Evolutionary conservation across 78 protist species (phyloP).

Genomic region (Dictyostelium firmibasis): DNA sequence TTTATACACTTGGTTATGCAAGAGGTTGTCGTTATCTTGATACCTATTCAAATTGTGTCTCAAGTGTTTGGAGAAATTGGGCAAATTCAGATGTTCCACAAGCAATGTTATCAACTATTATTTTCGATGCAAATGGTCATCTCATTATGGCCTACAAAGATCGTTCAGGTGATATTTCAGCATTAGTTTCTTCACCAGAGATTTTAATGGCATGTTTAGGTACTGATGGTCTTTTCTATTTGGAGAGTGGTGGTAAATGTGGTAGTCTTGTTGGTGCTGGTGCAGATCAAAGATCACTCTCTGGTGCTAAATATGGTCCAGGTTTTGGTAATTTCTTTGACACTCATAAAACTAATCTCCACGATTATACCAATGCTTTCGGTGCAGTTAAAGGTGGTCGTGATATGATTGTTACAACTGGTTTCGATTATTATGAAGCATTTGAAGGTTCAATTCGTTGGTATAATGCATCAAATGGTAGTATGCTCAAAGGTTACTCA

Average conservation of each 20-base stretch:
- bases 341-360: not conserved
- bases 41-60: not conserved
- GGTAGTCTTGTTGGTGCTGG: slow-evolving; percentile 20
- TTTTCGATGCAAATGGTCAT: slow-evolving; percentile 30
- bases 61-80: slow-evolving; percentile 21
- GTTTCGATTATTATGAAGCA: slow-evolving; percentile 17
- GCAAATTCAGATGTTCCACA: not conserved
- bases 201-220: slow-evolving; percentile 25
- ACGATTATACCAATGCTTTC: slow-evolving; percentile 36
- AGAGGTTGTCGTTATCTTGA: slow-evolving; percentile 67
- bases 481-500: slow-evolving; percentile 4
- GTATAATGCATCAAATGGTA: slow-evolving; percentile 62
- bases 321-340: slow-evolving; percentile 45
- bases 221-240: slow-evolving; percentile 1
- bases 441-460: slow-evolving; percentile 62
- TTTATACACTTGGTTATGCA: slow-evolving; percentile 18
- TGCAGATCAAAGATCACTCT: slow-evolving; percentile 6
- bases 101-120: slow-evolving; percentile 19
- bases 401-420: slow-evolving; percentile 19
- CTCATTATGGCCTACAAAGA: slow-evolving; percentile 18
- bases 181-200: slow-evolving; percentile 20
- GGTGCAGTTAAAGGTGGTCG: slow-evolving; percentile 44
- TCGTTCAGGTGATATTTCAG: slow-evolving; percentile 52
- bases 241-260: slow-evolving; percentile 41
- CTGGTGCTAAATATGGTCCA: slow-evolving; percentile 7